Evolutionary conservation across 352 stramenopile genomes (phyloP), one percentile per base, ranked within the genome.

Genomic region (Poterioochromonas sp.): DNA sequence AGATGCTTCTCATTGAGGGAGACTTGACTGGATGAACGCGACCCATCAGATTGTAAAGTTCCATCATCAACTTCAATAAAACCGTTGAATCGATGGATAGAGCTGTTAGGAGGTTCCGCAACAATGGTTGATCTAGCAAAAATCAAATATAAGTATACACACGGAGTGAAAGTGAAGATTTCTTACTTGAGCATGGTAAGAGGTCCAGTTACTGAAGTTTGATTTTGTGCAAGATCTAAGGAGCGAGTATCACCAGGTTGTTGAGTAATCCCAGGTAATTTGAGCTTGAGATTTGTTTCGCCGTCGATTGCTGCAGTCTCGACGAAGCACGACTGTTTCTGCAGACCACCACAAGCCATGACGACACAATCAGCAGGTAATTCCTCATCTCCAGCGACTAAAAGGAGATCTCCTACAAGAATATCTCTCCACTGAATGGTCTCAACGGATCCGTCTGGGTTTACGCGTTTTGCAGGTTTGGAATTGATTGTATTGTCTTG

Each of bases 251-350:
- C 11, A 39, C n/a, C 26, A 12, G 54, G 54, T 39, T 32, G 54
- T 65, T 22, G n/a, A 35, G 3, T 29, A 32, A 51, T 51, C 54
- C 3, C 62, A 37, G 39, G n/a, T 40, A 77, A 71, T 34, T 83
- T 81, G 35, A 85, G 86, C 82, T 97, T 97, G 26, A 97, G 80
- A 79, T 97, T 96, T 8, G 91, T 97, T 82, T 97, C 92, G 22
- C 92, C 92, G 73, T 97, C 92, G 51, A 97, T 83, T 79, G 94
- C 95, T 64, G 88, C 91, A 12, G 92, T 97, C 83, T 97, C 92
- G 40, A 97, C 86, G 77, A 94, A 97, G 82, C 85, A 93, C 0
- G 73, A 54, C 39, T 84, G 84, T 32, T 83, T 86, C 3, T 90
- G 82, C 49, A 90, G 84, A 40, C 87, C 93, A 54, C 5, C 35